A percentile compares a stretch with the other conserved stretches of the same genome.
Conservation (phyloP, 345 rosid species). For the Corchorus olitorius region DNA sequence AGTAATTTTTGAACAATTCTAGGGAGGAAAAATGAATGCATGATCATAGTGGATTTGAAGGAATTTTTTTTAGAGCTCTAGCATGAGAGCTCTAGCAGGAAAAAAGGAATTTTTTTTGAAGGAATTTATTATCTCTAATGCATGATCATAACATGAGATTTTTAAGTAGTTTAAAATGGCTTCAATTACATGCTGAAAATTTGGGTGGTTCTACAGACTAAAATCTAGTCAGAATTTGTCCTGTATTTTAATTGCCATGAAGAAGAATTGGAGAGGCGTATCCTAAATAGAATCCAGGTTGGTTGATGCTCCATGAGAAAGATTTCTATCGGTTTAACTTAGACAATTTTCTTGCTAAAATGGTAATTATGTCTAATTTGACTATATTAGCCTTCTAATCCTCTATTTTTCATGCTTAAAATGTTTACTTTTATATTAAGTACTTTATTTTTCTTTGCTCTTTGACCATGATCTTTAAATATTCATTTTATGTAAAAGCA, state of each 20-base stretch:
- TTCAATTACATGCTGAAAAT: background rate
- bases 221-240: constrained; percentile 61
- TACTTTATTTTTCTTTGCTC: too few species aligned
- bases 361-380: too few species aligned
- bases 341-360: background rate
- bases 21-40: background rate
- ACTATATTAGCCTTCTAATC: too few species aligned
- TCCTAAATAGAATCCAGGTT: constrained; percentile 76
- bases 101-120: too few species aligned
- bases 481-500: too few species aligned
- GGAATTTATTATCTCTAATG: too few species aligned
- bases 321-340: background rate
- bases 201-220: constrained; percentile 44
- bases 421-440: too few species aligned
- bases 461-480: too few species aligned
- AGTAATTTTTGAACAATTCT: background rate
- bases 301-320: constrained; percentile 4
- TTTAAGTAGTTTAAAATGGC: background rate
- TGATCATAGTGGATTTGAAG: background rate
- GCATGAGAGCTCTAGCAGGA: background rate
- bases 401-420: too few species aligned
- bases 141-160: too few species aligned
- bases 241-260: constrained; percentile 61
- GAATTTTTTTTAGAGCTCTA: background rate
- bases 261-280: constrained; percentile 65